A percentile compares a stretch with the other conserved stretches of the same genome.
These are phyloP conservation scores for Trifolium pratense DNA, from an alignment of 306 rosid genomes.

Conservation along the genomic window DNA sequence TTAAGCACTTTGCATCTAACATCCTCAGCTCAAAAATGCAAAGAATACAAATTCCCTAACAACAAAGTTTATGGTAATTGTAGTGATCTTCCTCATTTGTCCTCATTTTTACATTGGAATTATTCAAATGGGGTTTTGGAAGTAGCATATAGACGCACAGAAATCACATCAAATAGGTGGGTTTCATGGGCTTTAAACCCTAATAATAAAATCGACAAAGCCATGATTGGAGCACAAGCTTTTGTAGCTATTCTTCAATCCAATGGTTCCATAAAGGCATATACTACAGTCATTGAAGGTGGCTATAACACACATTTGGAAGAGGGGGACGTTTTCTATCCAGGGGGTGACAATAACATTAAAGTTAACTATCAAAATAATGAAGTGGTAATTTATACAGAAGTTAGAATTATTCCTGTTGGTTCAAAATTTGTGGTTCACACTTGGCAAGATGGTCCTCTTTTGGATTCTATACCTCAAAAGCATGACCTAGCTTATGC, in stretches of 20 bases:
- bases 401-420: slow-evolving; percentile 43
- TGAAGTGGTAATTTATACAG: slow-evolving; percentile 56
- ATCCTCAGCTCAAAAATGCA: slow-evolving; percentile 57
- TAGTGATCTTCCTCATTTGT: slow-evolving; percentile 50
- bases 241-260: slow-evolving; percentile 54
- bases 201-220: background rate
- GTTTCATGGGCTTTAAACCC: slow-evolving; percentile 78
- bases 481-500: background rate
- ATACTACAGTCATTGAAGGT: slow-evolving; percentile 22
- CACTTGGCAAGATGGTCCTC: slow-evolving; percentile 66
- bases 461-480: slow-evolving; percentile 28
- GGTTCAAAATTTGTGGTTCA: slow-evolving; percentile 47
- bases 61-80: slow-evolving; percentile 42
- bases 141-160: slow-evolving; percentile 59
- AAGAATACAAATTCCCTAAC: slow-evolving; percentile 27
- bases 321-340: slow-evolving; percentile 42
- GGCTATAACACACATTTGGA: background rate
- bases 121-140: slow-evolving; percentile 44
- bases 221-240: slow-evolving; percentile 68
- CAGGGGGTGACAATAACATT: background rate
- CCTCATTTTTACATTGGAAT: slow-evolving; percentile 68
- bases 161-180: slow-evolving; percentile 52
- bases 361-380: slow-evolving; percentile 37
- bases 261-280: slow-evolving; percentile 27
- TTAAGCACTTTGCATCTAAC: slow-evolving; percentile 35